A percentile compares a stretch with the other conserved stretches of the same genome.
These are phyloP conservation scores for Hymenoscyphus scutula DNA, from an alignment of 2,329 filamentous ascomycete genomes.

Conservation along the genomic window DNA sequence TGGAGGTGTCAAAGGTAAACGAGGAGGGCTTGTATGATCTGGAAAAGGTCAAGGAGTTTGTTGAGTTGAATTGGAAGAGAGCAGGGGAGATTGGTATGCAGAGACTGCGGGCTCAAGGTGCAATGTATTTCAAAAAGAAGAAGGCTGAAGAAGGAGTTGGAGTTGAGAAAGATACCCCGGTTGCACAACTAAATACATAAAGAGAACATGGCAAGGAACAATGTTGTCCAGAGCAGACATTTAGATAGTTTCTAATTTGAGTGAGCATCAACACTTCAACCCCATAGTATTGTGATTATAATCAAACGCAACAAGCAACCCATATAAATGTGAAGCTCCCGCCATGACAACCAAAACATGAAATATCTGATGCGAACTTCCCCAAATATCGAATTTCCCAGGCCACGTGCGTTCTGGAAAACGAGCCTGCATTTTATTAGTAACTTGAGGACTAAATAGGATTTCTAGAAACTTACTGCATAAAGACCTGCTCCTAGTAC, in stretches of 20 bases:
- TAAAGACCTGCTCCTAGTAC: constrained; percentile 84
- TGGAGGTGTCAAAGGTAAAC: constrained; percentile 34
- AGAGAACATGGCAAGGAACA: neutral
- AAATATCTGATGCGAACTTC: constrained; percentile 94
- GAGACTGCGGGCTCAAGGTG: constrained; percentile 25
- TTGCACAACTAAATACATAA: neutral
- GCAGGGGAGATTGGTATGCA: constrained; percentile 40
- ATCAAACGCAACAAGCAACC: constrained; percentile 81
- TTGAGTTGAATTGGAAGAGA: constrained; percentile 40
- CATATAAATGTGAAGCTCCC: constrained; percentile 76
- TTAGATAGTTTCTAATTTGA: neutral
- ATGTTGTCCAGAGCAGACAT: neutral
- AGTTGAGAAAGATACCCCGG: neutral
- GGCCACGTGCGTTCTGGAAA: constrained; percentile 80
- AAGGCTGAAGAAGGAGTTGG: neutral
- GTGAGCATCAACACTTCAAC: constrained; percentile 26
- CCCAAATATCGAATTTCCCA: constrained; percentile 83
- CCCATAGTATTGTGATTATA: constrained; percentile 62
- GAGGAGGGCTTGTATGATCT: constrained; percentile 45
- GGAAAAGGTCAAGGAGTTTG: constrained; percentile 43
- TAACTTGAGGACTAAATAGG: neutral
- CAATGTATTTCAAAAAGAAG: constrained; percentile 21
- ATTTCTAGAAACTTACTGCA: constrained; percentile 55
- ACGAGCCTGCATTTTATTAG: constrained; percentile 53
- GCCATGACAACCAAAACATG: constrained; percentile 85